Conservation (phyloP, 176 grass and related monocot genomes). For the Oryza australiensis region DNA sequence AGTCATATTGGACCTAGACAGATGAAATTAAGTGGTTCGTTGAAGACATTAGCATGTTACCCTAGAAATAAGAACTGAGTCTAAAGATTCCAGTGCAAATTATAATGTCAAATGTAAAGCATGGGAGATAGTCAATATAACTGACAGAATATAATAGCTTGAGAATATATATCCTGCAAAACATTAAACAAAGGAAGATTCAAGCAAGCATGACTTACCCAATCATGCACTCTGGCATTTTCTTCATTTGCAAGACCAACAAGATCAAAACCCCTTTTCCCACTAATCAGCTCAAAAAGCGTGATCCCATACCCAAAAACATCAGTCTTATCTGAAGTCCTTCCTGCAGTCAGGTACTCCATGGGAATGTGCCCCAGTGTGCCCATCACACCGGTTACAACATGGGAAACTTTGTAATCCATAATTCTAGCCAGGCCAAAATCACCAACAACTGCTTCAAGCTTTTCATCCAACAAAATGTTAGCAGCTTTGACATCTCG, state of each 20-base stretch:
- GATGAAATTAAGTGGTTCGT: not conserved
- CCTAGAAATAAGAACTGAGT: not conserved
- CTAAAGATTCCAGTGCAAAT: not conserved
- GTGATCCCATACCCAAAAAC: slow-evolving; percentile 21
- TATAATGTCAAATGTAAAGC: not conserved
- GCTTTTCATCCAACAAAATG: slow-evolving; percentile 30
- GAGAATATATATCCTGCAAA: not conserved
- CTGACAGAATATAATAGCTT: not conserved
- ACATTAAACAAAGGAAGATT: not conserved
- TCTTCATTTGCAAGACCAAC: slow-evolving; percentile 29
- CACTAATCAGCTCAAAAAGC: slow-evolving; percentile 32
- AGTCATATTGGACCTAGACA: not conserved
- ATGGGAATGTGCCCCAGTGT: slow-evolving; percentile 18
- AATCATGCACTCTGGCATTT: slow-evolving; percentile 28
- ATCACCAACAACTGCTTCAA: slow-evolving; percentile 36
- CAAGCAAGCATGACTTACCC: not conserved
- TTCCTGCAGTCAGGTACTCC: slow-evolving; percentile 23
- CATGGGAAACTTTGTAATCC: slow-evolving; percentile 25
- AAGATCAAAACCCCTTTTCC: slow-evolving; percentile 26
- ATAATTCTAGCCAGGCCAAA: slow-evolving; percentile 35
- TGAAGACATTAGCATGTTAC: not conserved
- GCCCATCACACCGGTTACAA: slow-evolving; percentile 9
- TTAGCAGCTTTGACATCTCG: slow-evolving; percentile 37
- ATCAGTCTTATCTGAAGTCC: slow-evolving; percentile 26
- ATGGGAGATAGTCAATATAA: not conserved